phyloP scores from a whole-genome alignment of 768 basidiomycete genomes.

The Boletus rex-veris region DNA sequence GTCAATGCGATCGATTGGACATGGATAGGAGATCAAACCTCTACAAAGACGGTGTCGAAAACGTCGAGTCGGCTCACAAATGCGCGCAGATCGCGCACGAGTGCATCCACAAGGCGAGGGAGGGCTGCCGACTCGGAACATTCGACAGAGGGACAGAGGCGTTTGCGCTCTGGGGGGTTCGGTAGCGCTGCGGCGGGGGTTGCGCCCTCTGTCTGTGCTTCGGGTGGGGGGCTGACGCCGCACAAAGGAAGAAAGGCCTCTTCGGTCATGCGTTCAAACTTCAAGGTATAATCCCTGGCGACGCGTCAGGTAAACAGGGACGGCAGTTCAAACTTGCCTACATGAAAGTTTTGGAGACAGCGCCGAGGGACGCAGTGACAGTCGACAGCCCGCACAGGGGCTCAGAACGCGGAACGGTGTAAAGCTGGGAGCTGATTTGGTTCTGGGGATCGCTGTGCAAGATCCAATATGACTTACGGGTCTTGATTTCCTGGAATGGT shows the following conservation, averaged over 20 bases:
- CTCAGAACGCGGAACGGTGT: not conserved
- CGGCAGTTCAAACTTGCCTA: not conserved
- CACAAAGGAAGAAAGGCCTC: not conserved
- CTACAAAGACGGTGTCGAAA: slow-evolving; percentile 9
- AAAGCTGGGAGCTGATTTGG: not conserved
- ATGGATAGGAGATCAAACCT: slow-evolving; percentile 2
- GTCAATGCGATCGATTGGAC: not conserved
- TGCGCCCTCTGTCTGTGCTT: not conserved
- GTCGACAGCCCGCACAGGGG: slow-evolving; percentile 1
- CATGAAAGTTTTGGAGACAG: slow-evolving; percentile 1
- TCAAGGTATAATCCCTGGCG: slow-evolving; percentile 6
- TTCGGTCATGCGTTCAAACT: slow-evolving; percentile 6
- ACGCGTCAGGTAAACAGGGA: not conserved
- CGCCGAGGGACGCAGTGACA: slow-evolving; percentile 4
- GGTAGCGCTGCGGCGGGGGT: not conserved
- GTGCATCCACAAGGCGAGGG: not conserved
- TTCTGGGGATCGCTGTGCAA: not conserved
- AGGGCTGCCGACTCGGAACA: not conserved
- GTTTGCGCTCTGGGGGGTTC: not conserved
- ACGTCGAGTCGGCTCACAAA: slow-evolving; percentile 8
- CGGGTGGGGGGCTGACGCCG: not conserved
- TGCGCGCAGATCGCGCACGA: slow-evolving; percentile 9
- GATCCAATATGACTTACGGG: slow-evolving; percentile 1
- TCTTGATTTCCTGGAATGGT: slow-evolving; percentile 2
- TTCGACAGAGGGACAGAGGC: not conserved